A percentile compares a stretch with the other conserved stretches of the same genome.
These are phyloP conservation scores for Thermothelomyces thermophilus DNA, from an alignment of 2,329 filamentous ascomycete genomes.

Conservation along the genomic window DNA sequence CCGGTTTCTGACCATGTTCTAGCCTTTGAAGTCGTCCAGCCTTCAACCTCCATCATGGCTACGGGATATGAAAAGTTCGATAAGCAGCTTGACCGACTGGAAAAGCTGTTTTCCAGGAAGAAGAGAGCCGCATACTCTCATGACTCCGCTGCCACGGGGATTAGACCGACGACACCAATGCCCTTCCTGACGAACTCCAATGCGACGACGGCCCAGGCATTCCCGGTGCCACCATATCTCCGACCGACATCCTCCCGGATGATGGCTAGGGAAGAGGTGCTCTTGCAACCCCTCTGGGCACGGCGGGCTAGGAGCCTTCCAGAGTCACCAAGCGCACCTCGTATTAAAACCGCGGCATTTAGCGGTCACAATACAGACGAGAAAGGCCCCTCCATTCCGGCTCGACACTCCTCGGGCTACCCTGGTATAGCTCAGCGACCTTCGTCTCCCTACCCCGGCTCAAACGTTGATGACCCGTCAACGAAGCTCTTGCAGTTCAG, in stretches of 20 bases:
- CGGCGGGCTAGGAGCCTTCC: constrained; percentile 25
- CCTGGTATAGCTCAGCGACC: constrained; percentile 17
- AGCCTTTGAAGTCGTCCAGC: not conserved
- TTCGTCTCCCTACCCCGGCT: constrained; percentile 16
- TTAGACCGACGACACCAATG: constrained; percentile 1
- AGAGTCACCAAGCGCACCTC: constrained; percentile 15
- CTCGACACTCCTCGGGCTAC: not conserved
- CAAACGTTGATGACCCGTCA: constrained; percentile 8
- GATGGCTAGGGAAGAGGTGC: constrained; percentile 47
- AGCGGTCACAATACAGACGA: not conserved
- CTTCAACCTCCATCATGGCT: constrained; percentile 36
- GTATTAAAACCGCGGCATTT: not conserved
- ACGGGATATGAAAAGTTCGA: constrained; percentile 45
- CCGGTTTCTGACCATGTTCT: not conserved
- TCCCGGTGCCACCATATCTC: constrained; percentile 50
- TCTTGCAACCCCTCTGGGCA: constrained; percentile 7
- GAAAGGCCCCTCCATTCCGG: constrained; percentile 5
- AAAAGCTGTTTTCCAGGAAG: constrained; percentile 47
- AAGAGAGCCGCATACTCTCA: constrained; percentile 23
- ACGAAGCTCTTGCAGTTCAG: constrained; percentile 21
- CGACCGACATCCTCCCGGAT: constrained; percentile 49
- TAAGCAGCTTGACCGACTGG: constrained; percentile 44
- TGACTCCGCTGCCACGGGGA: not conserved
- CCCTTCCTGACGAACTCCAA: constrained; percentile 12
- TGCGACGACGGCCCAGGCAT: constrained; percentile 31